A percentile compares a stretch with the other conserved stretches of the same genome.
Conservation (phyloP, 441 rosid species). For the Hura crepitans region DNA sequence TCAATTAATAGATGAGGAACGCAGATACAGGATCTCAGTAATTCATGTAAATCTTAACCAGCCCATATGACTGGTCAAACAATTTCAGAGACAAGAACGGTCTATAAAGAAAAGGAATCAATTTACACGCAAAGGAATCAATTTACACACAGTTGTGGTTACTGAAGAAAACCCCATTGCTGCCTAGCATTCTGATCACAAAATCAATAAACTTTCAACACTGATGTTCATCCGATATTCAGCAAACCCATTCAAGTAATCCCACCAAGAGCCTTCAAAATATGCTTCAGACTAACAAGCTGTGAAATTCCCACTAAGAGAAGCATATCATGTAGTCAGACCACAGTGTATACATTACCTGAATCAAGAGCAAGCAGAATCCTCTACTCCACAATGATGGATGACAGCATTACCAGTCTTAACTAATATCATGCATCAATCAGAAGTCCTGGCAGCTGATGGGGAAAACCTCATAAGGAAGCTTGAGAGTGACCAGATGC, state of each 20-base stretch:
- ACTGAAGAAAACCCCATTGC: constrained; percentile 4
- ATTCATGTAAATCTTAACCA: background rate
- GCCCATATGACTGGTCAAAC: background rate
- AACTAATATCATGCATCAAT: constrained; percentile 27
- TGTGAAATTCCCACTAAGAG: constrained; percentile 12
- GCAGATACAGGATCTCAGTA: background rate
- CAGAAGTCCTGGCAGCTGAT: constrained; percentile 33
- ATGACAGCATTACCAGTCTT: constrained; percentile 14
- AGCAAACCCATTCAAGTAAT: constrained; percentile 19
- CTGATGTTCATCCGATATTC: constrained; percentile 2
- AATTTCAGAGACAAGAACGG: background rate
- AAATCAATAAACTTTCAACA: constrained; percentile 14
- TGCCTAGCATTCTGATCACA: constrained; percentile 17
- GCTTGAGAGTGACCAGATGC: constrained; percentile 96
- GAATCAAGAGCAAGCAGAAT: constrained; percentile 16
- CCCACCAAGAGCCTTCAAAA: constrained; percentile 22
- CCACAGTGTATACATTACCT: constrained; percentile 8
- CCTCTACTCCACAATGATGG: constrained; percentile 11
- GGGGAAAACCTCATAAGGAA: constrained; percentile 75
- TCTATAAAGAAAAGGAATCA: constrained; percentile 10
- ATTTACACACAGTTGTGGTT: constrained; percentile 2
- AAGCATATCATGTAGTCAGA: constrained; percentile 7
- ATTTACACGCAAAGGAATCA: constrained; percentile 8
- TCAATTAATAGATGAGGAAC: too few species aligned
- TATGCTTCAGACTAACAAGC: constrained; percentile 6